phyloP scores from a whole-genome alignment of 2,329 filamentous ascomycete genomes.

The Aspergillus tanneri region DNA sequence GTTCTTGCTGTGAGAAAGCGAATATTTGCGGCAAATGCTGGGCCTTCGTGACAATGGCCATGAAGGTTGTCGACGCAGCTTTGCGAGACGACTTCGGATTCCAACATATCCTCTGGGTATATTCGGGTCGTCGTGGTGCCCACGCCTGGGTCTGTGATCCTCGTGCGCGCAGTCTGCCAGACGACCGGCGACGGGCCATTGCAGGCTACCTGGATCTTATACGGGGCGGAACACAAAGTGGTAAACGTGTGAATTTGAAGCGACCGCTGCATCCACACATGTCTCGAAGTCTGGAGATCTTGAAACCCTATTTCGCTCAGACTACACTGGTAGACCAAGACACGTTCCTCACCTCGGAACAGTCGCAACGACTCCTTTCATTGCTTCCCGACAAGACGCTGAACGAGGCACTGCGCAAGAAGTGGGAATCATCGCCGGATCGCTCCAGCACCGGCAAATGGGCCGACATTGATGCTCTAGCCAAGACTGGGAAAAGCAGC shows the following conservation, averaged over 20 bases:
- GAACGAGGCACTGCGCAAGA: constrained; percentile 75
- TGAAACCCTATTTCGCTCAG: constrained; percentile 78
- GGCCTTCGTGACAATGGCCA: constrained; percentile 96
- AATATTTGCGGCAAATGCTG: constrained; percentile 95
- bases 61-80: constrained; percentile 85
- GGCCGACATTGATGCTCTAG: constrained; percentile 87
- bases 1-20: constrained; percentile 90
- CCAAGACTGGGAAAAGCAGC: constrained; percentile 71
- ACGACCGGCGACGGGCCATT: constrained; percentile 79
- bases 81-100: constrained; percentile 95
- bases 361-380: constrained; percentile 74
- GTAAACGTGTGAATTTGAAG: constrained; percentile 80
- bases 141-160: constrained; percentile 98
- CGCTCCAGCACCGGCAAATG: constrained; percentile 80
- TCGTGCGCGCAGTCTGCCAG: constrained; percentile 78
- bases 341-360: constrained; percentile 71
- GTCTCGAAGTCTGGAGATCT: constrained; percentile 76
- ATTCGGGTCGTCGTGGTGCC: constrained; percentile 91
- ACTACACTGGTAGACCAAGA: constrained; percentile 84
- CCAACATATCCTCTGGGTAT: constrained; percentile 96
- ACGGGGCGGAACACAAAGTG: constrained; percentile 79
- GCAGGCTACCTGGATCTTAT: constrained; percentile 87
- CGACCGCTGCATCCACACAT: constrained; percentile 89
- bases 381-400: constrained; percentile 79
- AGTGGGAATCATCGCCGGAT: constrained; percentile 82